Evolutionary conservation across 2,329 filamentous ascomycete species (phyloP), one percentile per base, ranked within the genome.

Genomic region (Stagonosporopsis cucurbitacearum): DNA sequence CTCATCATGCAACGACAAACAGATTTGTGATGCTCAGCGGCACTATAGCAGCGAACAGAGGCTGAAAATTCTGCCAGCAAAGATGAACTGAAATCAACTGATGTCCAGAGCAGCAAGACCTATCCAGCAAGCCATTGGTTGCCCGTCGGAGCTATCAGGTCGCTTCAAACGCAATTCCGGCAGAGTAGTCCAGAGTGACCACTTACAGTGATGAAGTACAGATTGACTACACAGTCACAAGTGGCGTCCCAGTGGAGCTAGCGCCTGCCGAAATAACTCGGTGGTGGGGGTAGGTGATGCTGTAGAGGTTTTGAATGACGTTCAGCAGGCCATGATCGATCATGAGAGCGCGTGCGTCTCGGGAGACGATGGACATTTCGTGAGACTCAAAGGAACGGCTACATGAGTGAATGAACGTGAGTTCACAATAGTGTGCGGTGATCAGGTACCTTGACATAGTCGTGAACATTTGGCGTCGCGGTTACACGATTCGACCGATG

Each of bases 81-180:
- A 60, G 13, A 64, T 19, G n/a, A 57, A 48, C 28, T 64, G 54
- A 36, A 60, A 62, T 57, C 54, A 60, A 7, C 61, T 52, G 17
- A 64, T 46, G 28, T 51, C 57, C n/a, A 64, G 28, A 2, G 33
- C 47, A 11, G 57, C 57, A 2, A 64, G 51, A 17, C 61, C 61
- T 62, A 25, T 2, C 7, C 22, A 12, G 13, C 15, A 32, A 32
- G n/a, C 4, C 13, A n/a, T 32, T 8, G n/a, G 30, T 5, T 4
- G 4, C 2, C 7, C 13, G 8, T n/a, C n/a, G 13, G 2, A n/a
- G 1, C 13, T n/a, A 7, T 6, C 30, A 3, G 4, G 13, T 5
- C 7, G 30, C 30, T n/a, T 8, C 7, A 8, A n/a, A n/a, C 1
- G 15, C 13, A 8, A 15, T 19, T 17, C 6, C 12, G 20, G 15